Base-by-base conservation (phyloP, 768 basidiomycete genomes). In the Kwoniella shandongensis region DNA sequence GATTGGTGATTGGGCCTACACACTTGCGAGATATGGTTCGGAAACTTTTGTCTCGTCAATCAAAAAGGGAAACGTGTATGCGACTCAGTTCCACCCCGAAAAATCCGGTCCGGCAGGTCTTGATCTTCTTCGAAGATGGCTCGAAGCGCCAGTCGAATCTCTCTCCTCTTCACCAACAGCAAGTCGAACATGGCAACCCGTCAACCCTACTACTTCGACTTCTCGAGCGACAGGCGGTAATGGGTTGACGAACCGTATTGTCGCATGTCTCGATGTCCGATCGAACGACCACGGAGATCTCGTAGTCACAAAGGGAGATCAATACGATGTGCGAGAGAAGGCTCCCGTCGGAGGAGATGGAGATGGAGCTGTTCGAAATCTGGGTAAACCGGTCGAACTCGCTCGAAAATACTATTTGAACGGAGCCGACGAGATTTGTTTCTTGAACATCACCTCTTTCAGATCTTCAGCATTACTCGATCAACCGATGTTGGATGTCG, bases 371-470 rank as follows among this genome's bases (percentile, higher is more conserved):
- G 96, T 99, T 12, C 88, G 94, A 66, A 98, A 99, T 77, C 86
- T 99, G 46, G 96, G 96, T 49, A 98, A 96, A 78, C 96, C 96
- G 18, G 90, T 99, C 67, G 85, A 89, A 26, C 85, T 98, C 58
- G 88, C 93, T 1, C 83, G 82, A 45, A 85, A 84, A 63, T 98
- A 99, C 79, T 98, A 87, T 78, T 75, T 79, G 11, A 84, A 85
- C 29, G 92, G 92, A 29, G 94, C 94, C 44, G 96, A 99, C 77
- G 96, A 99, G 78, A 81, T 99, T 32, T 96, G 91, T 75, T 85
- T 99, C 62, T 87, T 99, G 74, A 99, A 99, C 79, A 99, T 99
- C 81, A 99, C 96, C 15, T 96, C 94, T 61, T 99, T 99, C 84
- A 89, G 96, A 60, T 87, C 89, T 70, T 97, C 91, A 13, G 93